These are phyloP conservation scores for Microthlaspi erraticum DNA, from an alignment of 345 rosid species.

Conservation along the genomic window DNA sequence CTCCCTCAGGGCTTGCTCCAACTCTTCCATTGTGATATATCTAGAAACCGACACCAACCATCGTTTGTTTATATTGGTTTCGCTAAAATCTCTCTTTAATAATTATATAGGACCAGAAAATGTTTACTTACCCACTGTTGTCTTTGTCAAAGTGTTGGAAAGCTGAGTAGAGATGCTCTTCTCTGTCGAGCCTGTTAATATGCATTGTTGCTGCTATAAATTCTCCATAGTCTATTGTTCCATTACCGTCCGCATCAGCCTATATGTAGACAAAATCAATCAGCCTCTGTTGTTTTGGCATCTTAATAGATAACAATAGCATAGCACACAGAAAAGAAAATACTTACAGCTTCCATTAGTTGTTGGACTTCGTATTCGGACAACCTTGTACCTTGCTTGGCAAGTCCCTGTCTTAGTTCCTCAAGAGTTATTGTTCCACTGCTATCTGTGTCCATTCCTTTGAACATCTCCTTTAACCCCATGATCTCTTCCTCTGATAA, in stretches of 20 bases:
- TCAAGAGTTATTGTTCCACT: slow-evolving; percentile 96
- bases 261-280: slow-evolving; percentile 31
- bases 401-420: slow-evolving; percentile 89
- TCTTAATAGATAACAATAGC: not conserved
- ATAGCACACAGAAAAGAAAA: not conserved
- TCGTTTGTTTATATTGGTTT: slow-evolving; percentile 18
- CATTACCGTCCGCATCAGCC: slow-evolving; percentile 94
- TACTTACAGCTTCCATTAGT: slow-evolving; percentile 92
- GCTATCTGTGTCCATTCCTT: slow-evolving; percentile 80
- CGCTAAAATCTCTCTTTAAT: not conserved
- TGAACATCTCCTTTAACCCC: slow-evolving; percentile 98
- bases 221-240: slow-evolving; percentile 79
- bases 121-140: slow-evolving; percentile 69
- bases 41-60: slow-evolving; percentile 28
- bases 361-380: slow-evolving; percentile 88
- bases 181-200: slow-evolving; percentile 72
- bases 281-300: too few relatives aligned
- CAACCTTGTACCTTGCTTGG: slow-evolving; percentile 88
- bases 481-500: slow-evolving; percentile 96
- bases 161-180: slow-evolving; percentile 79
- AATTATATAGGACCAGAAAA: slow-evolving; percentile 12
- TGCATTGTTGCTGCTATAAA: slow-evolving; percentile 89
- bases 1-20: slow-evolving; percentile 88
- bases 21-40: slow-evolving; percentile 82
- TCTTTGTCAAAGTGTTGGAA: slow-evolving; percentile 89